Conservation (phyloP, 352 stramenopile species). For the Pythium aquatile region DNA sequence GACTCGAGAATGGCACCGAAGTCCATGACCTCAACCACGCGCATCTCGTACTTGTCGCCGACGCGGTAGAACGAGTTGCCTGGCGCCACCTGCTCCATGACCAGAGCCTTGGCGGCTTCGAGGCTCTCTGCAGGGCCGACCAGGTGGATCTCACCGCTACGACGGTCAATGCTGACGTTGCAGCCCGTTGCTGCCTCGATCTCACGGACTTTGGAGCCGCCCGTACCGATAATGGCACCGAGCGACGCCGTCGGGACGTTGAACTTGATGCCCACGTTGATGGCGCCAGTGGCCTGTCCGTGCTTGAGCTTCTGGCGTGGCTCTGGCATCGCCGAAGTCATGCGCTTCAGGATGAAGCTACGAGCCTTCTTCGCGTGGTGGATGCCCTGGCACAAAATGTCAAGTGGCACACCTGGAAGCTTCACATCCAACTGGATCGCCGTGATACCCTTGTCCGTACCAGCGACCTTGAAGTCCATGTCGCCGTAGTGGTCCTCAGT, state of each 20-base stretch:
- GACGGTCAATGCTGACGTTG: conserved; percentile 75
- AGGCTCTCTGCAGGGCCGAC: conserved; percentile 77
- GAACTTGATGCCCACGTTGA: conserved; percentile 62
- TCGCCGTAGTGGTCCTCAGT: conserved; percentile 97
- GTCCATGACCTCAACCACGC: conserved; percentile 93
- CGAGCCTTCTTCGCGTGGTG: conserved; percentile 81
- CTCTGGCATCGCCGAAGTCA: conserved; percentile 70
- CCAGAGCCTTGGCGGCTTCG: conserved; percentile 71
- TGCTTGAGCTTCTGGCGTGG: conserved; percentile 60
- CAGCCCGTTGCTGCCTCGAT: conserved; percentile 65
- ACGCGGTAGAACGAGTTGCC: conserved; percentile 73
- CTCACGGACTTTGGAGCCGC: conserved; percentile 71
- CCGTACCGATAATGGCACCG: conserved; percentile 70
- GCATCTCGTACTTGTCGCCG: conserved; percentile 90
- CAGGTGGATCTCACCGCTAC: conserved; percentile 86
- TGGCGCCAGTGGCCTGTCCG: conserved; percentile 29
- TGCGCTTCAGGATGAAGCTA: conserved; percentile 77
- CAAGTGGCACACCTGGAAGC: conserved; percentile 82
- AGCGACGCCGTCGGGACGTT: conserved; percentile 51
- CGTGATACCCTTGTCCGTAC: conserved; percentile 89
- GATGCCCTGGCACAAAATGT: conserved; percentile 85
- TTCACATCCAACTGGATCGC: conserved; percentile 98
- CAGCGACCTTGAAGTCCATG: conserved; percentile 99
- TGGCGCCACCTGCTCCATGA: conserved; percentile 44
- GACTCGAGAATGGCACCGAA: conserved; percentile 93